These are phyloP conservation scores for Zizania latifolia DNA, from an alignment of 176 grass and related monocot species.

Conservation along the genomic window DNA sequence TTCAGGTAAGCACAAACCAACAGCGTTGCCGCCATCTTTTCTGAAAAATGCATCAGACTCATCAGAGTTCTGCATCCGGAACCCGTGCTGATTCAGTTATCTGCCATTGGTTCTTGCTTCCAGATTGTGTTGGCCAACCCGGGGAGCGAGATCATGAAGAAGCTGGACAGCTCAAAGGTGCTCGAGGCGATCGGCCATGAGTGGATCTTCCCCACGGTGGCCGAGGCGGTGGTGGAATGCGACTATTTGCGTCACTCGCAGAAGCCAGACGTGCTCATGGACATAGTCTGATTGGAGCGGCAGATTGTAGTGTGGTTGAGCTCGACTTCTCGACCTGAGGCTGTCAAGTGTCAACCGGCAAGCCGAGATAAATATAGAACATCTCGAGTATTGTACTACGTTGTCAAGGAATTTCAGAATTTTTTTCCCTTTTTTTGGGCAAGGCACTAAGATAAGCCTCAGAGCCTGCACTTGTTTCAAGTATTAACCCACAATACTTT, in stretches of 20 bases:
- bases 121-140: constrained; percentile 87
- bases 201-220: constrained; percentile 87
- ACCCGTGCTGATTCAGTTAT: not conserved
- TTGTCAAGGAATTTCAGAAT: constrained; percentile 11
- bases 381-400: constrained; percentile 32
- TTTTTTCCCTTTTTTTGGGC: constrained; percentile 3
- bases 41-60: not conserved
- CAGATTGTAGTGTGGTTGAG: not conserved
- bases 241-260: constrained; percentile 57
- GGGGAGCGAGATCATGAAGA: constrained; percentile 94
- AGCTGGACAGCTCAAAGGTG: constrained; percentile 74
- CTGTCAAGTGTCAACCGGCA: not conserved
- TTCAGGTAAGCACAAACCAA: constrained; percentile 49
- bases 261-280: constrained; percentile 23
- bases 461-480: not conserved
- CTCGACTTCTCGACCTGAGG: not conserved
- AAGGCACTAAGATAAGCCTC: not conserved
- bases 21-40: not conserved
- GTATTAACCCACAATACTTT: not conserved
- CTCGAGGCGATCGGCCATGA: constrained; percentile 74
- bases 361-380: constrained; percentile 29
- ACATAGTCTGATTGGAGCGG: constrained; percentile 40
- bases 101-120: not conserved
- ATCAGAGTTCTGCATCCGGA: not conserved
- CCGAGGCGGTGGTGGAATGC: constrained; percentile 62